Percentiles rank a stretch among this genome's conserved stretches.
Conservation (phyloP, 2,329 filamentous ascomycete genomes). For the Albophoma yamanashiensis region DNA sequence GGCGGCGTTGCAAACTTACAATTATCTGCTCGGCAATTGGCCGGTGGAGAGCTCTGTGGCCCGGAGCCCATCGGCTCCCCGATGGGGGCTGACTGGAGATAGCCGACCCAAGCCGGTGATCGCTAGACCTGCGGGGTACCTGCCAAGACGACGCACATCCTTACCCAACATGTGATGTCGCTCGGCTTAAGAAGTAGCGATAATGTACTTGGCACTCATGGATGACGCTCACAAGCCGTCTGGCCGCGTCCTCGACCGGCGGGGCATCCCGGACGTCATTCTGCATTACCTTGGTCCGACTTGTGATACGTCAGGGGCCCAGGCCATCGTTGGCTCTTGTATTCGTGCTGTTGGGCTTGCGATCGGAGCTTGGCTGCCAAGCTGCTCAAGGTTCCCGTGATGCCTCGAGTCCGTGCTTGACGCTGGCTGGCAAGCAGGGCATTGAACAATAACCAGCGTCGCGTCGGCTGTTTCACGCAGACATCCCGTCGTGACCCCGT, state of each 20-base stretch:
- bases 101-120: conserved; percentile 9
- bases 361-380: background rate
- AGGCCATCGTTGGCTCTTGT: background rate
- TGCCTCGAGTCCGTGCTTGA: background rate
- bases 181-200: conserved; percentile 5
- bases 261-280: background rate
- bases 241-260: background rate
- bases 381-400: background rate
- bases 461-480: background rate
- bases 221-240: background rate
- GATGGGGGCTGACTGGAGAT: background rate
- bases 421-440: background rate
- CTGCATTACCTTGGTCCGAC: background rate
- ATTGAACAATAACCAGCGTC: background rate
- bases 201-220: background rate
- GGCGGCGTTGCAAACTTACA: conserved; percentile 1
- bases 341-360: background rate
- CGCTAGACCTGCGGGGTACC: background rate
- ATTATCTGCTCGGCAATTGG: conserved; percentile 11
- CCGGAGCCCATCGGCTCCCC: background rate
- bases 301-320: background rate
- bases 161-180: background rate
- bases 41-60: conserved; percentile 1
- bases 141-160: background rate
- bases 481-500: background rate